Evolutionary conservation across 2,329 filamentous ascomycete species (phyloP), one percentile per base, ranked within the genome.

Genomic region (Helicocarpus griseus): DNA sequence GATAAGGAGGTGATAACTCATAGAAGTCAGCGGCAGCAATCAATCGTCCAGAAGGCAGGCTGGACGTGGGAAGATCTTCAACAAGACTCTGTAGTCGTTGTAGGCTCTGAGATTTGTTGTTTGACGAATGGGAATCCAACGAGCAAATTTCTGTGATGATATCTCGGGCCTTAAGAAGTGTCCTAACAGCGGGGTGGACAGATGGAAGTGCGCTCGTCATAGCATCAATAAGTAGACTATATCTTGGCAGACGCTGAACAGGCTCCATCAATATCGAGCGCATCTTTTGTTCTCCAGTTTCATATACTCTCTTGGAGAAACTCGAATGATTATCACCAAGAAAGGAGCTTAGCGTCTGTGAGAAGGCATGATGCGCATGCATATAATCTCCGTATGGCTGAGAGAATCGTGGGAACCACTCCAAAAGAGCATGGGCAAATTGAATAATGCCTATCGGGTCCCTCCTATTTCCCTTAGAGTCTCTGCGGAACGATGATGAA

Each of bases 141-240:
- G 91, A 94, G 69, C 93, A 98, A 40, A 98, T 98, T 50, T 95
- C 93, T 19, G 90, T 89, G 58, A 98, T 89, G 49, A 95, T 87
- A 65, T 97, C 93, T 58, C 91, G 80, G 0, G 93, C 90, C 64
- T 89, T 90, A 39, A 96, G 79, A 70, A 98, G 84, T 2, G 79
- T 77, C 58, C 86, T 85, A 49, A 95, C 77, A 0, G 90, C 90
- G 2, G 89, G 87, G 65, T 97, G 90, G 7, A 86, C 83, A 48
- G 90, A 81, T 4, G 91, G 90, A 17, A 97, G 78, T 54, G 86
- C 89, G 58, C 85, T 83, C 45, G 93, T 81, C 63, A 98, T 96
- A 62, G 94, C 90, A 71, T 98, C 93, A 60, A 98, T 97, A 63
- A 97, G 85, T 33, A 98, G 76, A 62, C 89, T 96, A 71, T 98